Evolutionary conservation across 1,284 basidiomycete species (phyloP).

Genomic region (Thecaphora thlaspeos): DNA sequence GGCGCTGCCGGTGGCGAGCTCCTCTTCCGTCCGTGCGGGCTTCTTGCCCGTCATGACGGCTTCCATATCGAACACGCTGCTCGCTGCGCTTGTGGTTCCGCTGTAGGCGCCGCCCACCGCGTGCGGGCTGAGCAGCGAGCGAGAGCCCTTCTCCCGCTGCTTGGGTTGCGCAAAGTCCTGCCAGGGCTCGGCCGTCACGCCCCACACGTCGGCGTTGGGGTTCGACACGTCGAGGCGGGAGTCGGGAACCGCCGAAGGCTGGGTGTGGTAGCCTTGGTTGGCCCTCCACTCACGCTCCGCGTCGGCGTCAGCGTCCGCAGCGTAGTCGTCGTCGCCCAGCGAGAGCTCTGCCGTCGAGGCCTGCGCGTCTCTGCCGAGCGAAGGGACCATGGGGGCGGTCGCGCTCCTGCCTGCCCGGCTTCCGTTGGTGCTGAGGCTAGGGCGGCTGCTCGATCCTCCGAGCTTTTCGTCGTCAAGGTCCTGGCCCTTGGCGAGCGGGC

Average conservation of each 20-base stretch:
- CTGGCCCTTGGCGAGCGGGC: background rate
- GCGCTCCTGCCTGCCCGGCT: conserved; percentile 15
- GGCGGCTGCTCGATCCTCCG: conserved; percentile 2
- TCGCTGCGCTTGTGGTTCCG: conserved; percentile 40
- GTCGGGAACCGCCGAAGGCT: conserved; percentile 30
- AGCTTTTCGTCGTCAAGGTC: conserved; percentile 12
- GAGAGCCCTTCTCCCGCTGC: conserved; percentile 5
- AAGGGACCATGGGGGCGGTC: conserved; percentile 25
- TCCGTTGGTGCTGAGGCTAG: conserved; percentile 15
- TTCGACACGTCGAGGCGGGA: conserved; percentile 39
- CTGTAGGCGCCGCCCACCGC: conserved; percentile 20
- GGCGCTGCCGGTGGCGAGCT: conserved; percentile 31
- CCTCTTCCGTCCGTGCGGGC: conserved; percentile 9
- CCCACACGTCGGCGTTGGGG: conserved; percentile 54
- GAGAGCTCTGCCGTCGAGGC: conserved; percentile 20
- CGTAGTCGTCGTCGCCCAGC: conserved; percentile 21
- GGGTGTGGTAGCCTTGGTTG: conserved; percentile 33
- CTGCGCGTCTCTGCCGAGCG: conserved; percentile 26
- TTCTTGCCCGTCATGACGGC: conserved; percentile 50
- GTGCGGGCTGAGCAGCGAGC: conserved; percentile 33
- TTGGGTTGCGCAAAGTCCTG: conserved; percentile 53
- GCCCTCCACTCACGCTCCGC: conserved; percentile 30
- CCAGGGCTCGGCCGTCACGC: conserved; percentile 53
- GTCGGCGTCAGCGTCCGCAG: conserved; percentile 29
- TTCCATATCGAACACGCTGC: conserved; percentile 51